Evolutionary conservation across 768 basidiomycete species (phyloP).

Genomic region (Candolleomyces efflorescens): DNA sequence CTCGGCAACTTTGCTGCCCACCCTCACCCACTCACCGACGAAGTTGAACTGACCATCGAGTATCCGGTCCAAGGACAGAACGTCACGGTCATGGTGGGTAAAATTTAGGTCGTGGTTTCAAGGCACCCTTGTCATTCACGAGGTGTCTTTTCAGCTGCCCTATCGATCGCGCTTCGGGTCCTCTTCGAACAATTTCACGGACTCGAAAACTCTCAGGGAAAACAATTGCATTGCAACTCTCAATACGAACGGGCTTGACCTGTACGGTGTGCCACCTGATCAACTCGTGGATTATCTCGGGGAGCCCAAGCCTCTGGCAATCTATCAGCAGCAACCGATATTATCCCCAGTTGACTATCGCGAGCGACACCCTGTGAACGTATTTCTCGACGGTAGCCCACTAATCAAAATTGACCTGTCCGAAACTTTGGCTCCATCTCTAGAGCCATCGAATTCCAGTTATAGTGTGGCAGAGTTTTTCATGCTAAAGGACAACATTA

Average conservation of each 20-base stretch:
- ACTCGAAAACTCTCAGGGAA: constrained; percentile 42
- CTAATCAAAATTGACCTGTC: constrained; percentile 42
- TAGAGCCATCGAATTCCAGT: constrained; percentile 38
- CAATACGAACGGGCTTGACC: constrained; percentile 45
- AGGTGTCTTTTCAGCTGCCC: constrained; percentile 41
- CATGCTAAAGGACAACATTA: constrained; percentile 45
- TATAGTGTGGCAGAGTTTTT: constrained; percentile 52
- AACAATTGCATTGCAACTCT: constrained; percentile 48
- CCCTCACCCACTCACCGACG: constrained; percentile 47
- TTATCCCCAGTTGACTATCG: constrained; percentile 23
- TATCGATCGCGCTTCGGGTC: constrained; percentile 53
- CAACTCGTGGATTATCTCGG: constrained; percentile 3
- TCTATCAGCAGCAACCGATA: constrained; percentile 37
- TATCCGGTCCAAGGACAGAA: constrained; percentile 25
- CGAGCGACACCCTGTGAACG: constrained; percentile 40
- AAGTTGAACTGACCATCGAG: constrained; percentile 43
- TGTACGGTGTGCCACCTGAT: constrained; percentile 21
- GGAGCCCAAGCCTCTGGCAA: constrained; percentile 21
- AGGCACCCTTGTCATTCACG: background rate
- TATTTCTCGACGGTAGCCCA: constrained; percentile 43
- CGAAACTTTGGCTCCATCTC: constrained; percentile 31
- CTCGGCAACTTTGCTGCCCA: constrained; percentile 56
- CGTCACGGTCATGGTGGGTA: constrained; percentile 43
- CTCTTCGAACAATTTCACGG: constrained; percentile 41
- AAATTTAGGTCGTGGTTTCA: background rate